These are phyloP conservation scores for Hypsizygus marmoreus DNA, from an alignment of 768 basidiomycete species.

Conservation along the genomic window DNA sequence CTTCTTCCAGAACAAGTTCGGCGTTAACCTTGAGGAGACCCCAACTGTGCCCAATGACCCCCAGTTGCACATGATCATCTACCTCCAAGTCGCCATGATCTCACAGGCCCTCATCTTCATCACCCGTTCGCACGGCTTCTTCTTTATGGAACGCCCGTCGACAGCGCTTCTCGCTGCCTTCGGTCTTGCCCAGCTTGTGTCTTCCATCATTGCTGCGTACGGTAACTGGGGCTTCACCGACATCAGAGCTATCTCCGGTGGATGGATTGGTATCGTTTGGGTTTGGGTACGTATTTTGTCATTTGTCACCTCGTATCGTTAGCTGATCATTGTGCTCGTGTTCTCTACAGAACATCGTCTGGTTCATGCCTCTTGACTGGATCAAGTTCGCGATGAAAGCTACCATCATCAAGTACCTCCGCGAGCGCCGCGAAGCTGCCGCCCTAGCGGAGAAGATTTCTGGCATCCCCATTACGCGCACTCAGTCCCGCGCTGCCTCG, in stretches of 20 bases:
- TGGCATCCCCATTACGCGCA: slow-evolving; percentile 80
- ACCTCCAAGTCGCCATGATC: slow-evolving; percentile 98
- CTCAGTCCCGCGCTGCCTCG: slow-evolving; percentile 86
- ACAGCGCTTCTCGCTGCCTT: slow-evolving; percentile 87
- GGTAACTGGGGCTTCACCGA: slow-evolving; percentile 94
- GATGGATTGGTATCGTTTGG: slow-evolving; percentile 98
- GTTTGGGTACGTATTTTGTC: slow-evolving; percentile 70
- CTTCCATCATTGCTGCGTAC: slow-evolving; percentile 93
- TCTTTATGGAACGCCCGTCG: slow-evolving; percentile 97
- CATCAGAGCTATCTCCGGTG: slow-evolving; percentile 78
- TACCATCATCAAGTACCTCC: slow-evolving; percentile 84
- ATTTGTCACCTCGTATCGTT: not conserved
- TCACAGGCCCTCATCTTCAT: slow-evolving; percentile 98
- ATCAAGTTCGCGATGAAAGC: slow-evolving; percentile 98
- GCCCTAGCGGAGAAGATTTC: slow-evolving; percentile 40
- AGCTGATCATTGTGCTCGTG: slow-evolving; percentile 14
- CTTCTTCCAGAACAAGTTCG: slow-evolving; percentile 90
- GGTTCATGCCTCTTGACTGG: slow-evolving; percentile 94
- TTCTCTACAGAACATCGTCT: slow-evolving; percentile 75
- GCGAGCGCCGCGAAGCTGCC: slow-evolving; percentile 59
- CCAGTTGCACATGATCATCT: slow-evolving; percentile 87
- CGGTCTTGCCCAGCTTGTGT: slow-evolving; percentile 90
- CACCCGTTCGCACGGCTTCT: slow-evolving; percentile 92
- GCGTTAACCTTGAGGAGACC: slow-evolving; percentile 53
- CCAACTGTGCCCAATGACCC: slow-evolving; percentile 59